These are phyloP conservation scores for Epichloe baconii DNA, from an alignment of 2,329 filamentous ascomycete genomes.

Conservation along the genomic window DNA sequence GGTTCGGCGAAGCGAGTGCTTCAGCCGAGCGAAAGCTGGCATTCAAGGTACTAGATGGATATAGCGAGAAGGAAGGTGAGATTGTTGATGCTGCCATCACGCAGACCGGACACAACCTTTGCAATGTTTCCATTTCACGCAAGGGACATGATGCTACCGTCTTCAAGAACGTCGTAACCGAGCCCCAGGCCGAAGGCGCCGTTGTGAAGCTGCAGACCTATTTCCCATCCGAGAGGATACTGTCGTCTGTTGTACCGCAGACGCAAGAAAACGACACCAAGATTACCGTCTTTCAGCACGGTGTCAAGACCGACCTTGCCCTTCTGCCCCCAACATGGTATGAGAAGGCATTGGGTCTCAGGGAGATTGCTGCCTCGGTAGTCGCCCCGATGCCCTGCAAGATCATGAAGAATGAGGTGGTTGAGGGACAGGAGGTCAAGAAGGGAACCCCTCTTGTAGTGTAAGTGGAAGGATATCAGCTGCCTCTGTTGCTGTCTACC, in stretches of 20 bases:
- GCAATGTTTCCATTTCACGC: constrained; percentile 32
- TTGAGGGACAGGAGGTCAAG: constrained; percentile 66
- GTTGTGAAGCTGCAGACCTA: constrained; percentile 34
- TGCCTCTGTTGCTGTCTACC: neutral
- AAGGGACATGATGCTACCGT: constrained; percentile 23
- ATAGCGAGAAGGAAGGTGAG: constrained; percentile 49
- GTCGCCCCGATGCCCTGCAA: constrained; percentile 96
- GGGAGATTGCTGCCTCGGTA: constrained; percentile 70
- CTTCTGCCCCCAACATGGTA: constrained; percentile 63
- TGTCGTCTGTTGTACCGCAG: constrained; percentile 61
- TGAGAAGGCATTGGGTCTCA: constrained; percentile 73
- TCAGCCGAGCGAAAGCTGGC: constrained; percentile 32
- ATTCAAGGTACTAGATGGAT: constrained; percentile 46
- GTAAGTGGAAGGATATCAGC: constrained; percentile 28
- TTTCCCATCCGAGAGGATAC: constrained; percentile 68
- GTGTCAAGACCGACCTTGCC: constrained; percentile 43
- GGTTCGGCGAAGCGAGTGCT: constrained; percentile 35
- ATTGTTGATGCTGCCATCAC: constrained; percentile 40
- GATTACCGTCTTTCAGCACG: constrained; percentile 66
- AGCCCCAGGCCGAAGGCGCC: constrained; percentile 17
- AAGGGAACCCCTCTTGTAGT: constrained; percentile 84
- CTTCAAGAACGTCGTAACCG: constrained; percentile 33
- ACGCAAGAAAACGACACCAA: constrained; percentile 40
- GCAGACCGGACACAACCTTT: constrained; percentile 34
- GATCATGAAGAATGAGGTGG: constrained; percentile 77